phyloP scores from a whole-genome alignment of 1,139 yeast genomes.

The Debaryomyces udenii region DNA sequence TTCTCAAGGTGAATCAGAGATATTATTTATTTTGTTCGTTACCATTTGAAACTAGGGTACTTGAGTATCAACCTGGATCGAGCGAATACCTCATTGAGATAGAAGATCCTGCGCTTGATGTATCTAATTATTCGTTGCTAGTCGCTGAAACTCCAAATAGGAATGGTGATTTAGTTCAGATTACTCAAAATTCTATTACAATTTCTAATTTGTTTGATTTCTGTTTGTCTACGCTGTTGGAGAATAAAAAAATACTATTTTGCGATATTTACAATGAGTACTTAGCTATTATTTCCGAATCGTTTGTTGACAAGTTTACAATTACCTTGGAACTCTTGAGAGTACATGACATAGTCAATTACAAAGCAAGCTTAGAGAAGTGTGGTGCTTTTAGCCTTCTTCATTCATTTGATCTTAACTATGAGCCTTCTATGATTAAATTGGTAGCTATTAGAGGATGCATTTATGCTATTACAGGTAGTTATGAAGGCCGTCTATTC shows the following conservation, averaged over 20 bases:
- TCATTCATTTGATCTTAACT: constrained; percentile 10
- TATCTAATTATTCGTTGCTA: constrained; percentile 18
- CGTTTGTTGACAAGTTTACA: background rate
- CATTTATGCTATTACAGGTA: constrained; percentile 20
- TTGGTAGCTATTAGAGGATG: constrained; percentile 10
- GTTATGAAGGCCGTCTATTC: constrained; percentile 23
- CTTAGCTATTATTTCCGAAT: constrained; percentile 21
- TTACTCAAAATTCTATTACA: constrained; percentile 29
- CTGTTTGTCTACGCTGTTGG: constrained; percentile 11
- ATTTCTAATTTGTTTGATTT: constrained; percentile 24
- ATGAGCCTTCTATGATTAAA: constrained; percentile 25
- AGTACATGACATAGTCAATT: constrained; percentile 4
- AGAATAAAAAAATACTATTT: constrained; percentile 18
- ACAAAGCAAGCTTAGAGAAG: constrained; percentile 2
- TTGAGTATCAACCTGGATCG: constrained; percentile 29
- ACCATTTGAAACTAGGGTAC: constrained; percentile 40
- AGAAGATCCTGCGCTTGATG: constrained; percentile 21
- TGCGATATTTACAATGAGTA: constrained; percentile 18
- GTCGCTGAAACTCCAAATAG: constrained; percentile 13
- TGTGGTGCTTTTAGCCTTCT: constrained; percentile 9
- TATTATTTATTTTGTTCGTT: constrained; percentile 37
- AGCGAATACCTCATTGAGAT: constrained; percentile 26
- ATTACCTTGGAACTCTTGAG: constrained; percentile 7
- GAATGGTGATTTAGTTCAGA: constrained; percentile 29
- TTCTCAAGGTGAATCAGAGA: constrained; percentile 18